These are phyloP conservation scores for Volvox reticuliferus DNA, from an alignment of 139 green algal species.

Conservation along the genomic window DNA sequence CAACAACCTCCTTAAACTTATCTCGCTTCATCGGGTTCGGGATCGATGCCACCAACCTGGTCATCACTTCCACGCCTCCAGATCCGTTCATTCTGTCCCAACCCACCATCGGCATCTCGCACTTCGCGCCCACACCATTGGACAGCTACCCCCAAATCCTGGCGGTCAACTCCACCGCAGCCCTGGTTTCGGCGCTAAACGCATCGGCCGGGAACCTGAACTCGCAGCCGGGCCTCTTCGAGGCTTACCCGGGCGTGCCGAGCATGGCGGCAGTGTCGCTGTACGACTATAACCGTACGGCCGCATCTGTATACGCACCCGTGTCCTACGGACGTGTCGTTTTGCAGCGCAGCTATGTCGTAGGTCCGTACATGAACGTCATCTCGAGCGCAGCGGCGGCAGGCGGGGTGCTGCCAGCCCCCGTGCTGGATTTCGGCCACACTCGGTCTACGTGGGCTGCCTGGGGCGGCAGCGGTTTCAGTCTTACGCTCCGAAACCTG, in stretches of 20 bases:
- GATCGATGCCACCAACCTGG: slow-evolving; percentile 7
- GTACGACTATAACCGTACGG: background rate
- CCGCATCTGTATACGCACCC: background rate
- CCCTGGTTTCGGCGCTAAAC: slow-evolving; percentile 3
- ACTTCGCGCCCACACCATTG: background rate
- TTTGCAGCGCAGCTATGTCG: slow-evolving; percentile 9
- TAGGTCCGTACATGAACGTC: slow-evolving; percentile 8
- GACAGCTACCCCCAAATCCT: slow-evolving; percentile 32
- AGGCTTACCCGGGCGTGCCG: slow-evolving; percentile 18
- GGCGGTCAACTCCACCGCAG: background rate
- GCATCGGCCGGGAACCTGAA: background rate
- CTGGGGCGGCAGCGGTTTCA: background rate
- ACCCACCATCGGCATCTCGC: background rate
- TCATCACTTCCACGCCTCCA: background rate
- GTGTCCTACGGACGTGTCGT: slow-evolving; percentile 21
- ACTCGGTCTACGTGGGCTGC: background rate
- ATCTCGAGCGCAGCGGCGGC: background rate
- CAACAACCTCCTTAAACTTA: background rate
- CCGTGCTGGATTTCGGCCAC: background rate
- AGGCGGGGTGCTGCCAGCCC: no score
- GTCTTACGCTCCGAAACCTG: slow-evolving; percentile 22
- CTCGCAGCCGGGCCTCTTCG: background rate
- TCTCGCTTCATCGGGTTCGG: background rate
- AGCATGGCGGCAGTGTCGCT: background rate
- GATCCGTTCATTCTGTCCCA: background rate